A percentile compares a stretch with the other conserved stretches of the same genome.
Evolutionary conservation across 129 eudicot species (phyloP).

Genomic region (Tanacetum coccineum): DNA sequence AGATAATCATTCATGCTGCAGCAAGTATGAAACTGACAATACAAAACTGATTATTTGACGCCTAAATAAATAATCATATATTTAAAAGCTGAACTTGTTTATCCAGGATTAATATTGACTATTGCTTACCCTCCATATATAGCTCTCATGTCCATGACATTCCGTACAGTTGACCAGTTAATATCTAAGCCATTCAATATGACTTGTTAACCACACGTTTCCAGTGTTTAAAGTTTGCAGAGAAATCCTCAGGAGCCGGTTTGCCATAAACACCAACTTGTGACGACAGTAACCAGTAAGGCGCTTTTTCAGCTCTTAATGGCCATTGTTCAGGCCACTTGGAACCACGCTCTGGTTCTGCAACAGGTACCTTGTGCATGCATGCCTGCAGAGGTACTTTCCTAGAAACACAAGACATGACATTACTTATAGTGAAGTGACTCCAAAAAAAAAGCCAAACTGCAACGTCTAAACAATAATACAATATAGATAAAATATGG

Average conservation of each 20-base stretch:
- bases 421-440: background rate
- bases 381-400: slow-evolving; percentile 80
- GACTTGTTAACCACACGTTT: slow-evolving; percentile 76
- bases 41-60: no score
- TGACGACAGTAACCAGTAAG: slow-evolving; percentile 65
- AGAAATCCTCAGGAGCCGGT: slow-evolving; percentile 91
- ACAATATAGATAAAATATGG: no score
- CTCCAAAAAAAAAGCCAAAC: background rate
- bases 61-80: background rate
- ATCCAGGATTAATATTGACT: no score
- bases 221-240: slow-evolving; percentile 85
- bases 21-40: no score
- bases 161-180: no score
- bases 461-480: background rate
- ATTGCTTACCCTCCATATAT: no score
- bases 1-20: no score
- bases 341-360: slow-evolving; percentile 54
- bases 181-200: slow-evolving; percentile 57
- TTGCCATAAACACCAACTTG: no score
- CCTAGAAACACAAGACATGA: slow-evolving; percentile 30
- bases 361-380: slow-evolving; percentile 73
- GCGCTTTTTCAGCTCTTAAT: slow-evolving; percentile 48
- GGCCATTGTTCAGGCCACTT: slow-evolving; percentile 88
- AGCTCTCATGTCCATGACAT: no score
- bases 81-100: no score